phyloP scores from a whole-genome alignment of 2,329 filamentous ascomycete species.

The Penicillium sclerotigenum region DNA sequence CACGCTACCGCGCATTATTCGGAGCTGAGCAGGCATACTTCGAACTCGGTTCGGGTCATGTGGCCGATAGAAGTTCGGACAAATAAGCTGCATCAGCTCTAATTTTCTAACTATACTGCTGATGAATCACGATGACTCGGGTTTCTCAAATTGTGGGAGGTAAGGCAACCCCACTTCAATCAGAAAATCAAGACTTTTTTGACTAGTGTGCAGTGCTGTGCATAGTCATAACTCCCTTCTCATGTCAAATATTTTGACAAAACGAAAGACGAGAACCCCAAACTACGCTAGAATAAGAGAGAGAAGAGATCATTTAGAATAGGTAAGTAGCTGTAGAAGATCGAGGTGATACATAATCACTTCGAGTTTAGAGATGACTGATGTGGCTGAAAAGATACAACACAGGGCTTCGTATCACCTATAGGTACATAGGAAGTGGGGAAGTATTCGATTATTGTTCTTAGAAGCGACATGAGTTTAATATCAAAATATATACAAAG shows the following conservation, averaged over 20 bases:
- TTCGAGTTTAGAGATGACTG: not conserved
- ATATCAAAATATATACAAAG: not conserved
- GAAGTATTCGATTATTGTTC: no score
- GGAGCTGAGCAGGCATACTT: not conserved
- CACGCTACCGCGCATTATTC: not conserved
- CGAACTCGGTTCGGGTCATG: not conserved
- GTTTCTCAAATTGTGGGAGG: not conserved
- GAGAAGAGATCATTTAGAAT: not conserved
- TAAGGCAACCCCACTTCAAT: not conserved
- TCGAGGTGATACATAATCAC: not conserved
- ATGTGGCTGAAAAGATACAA: not conserved
- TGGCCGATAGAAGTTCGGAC: not conserved
- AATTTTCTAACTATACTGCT: no score
- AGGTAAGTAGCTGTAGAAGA: not conserved
- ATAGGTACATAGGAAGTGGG: not conserved
- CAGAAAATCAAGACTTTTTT: not conserved
- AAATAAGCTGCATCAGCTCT: not conserved
- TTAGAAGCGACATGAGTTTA: not conserved
- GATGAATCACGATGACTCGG: not conserved
- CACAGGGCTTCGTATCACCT: not conserved
- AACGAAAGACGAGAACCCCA: not conserved
- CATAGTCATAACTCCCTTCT: not conserved
- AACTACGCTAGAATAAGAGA: not conserved
- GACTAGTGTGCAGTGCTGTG: not conserved
- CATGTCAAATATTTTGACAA: not conserved